Evolutionary conservation across 345 rosid genomes (phyloP).

Genomic region (Hibiscus mutabilis): DNA sequence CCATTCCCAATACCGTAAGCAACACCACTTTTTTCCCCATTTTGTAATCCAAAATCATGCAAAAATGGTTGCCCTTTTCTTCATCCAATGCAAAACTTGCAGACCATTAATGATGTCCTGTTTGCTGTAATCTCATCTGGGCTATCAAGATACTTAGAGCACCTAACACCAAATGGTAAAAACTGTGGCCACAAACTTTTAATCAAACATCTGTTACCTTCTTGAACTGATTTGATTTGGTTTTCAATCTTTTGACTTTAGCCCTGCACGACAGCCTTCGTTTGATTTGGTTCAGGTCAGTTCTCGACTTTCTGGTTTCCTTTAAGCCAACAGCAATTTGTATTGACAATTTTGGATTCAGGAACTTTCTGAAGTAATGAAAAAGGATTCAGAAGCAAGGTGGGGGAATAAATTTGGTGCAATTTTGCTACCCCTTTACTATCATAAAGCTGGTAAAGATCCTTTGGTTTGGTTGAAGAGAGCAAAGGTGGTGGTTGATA

Average conservation of each 20-base stretch:
- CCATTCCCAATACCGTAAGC: slow-evolving; percentile 15
- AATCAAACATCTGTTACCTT: background rate
- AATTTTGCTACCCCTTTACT: slow-evolving; percentile 36
- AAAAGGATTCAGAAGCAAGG: slow-evolving; percentile 12
- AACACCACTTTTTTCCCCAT: no score
- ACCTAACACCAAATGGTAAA: slow-evolving; percentile 39
- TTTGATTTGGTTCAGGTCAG: no score
- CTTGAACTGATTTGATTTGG: background rate
- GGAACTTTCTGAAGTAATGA: slow-evolving; percentile 34
- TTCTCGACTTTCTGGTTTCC: no score
- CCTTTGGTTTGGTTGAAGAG: slow-evolving; percentile 35
- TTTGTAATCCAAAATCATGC: no score
- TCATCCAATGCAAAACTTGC: no score
- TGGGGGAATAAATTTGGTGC: slow-evolving; percentile 63
- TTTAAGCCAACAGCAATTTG: no score
- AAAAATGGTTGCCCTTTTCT: no score
- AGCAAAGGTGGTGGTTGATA: slow-evolving; percentile 41
- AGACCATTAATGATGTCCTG: slow-evolving; percentile 63
- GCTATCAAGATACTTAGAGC: slow-evolving; percentile 44
- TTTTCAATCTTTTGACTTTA: background rate
- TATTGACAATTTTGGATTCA: slow-evolving; percentile 10
- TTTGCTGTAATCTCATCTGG: slow-evolving; percentile 43
- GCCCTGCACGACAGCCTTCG: slow-evolving; percentile 33
- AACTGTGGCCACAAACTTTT: background rate
- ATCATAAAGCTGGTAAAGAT: slow-evolving; percentile 16